These are phyloP conservation scores for Talaromyces funiculosus DNA, from an alignment of 2,329 filamentous ascomycete species.

Conservation along the genomic window DNA sequence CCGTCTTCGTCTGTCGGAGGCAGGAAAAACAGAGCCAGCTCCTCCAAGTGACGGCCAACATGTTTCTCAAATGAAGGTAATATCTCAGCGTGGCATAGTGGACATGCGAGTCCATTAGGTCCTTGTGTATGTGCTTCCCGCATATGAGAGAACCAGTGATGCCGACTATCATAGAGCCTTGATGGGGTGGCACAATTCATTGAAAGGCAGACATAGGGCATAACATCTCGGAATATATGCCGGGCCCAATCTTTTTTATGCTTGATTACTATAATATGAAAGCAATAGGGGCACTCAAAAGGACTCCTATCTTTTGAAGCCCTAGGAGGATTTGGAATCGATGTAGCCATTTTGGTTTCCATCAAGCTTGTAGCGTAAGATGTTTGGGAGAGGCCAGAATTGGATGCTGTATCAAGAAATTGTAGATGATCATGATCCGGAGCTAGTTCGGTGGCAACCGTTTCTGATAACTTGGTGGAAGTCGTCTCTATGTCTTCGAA, in stretches of 20 bases:
- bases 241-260: background rate
- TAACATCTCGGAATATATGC: background rate
- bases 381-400: background rate
- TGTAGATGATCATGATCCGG: background rate
- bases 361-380: background rate
- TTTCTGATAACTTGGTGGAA: background rate
- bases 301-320: background rate
- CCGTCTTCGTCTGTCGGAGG: background rate
- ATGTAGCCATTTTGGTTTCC: background rate
- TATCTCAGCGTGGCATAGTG: background rate
- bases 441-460: background rate
- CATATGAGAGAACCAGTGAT: background rate
- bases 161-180: background rate
- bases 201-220: background rate
- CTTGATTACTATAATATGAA: background rate
- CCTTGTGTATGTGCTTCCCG: background rate
- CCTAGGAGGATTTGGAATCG: background rate
- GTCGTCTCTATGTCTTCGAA: background rate
- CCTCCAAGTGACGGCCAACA: background rate
- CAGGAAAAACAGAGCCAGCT: background rate
- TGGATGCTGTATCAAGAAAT: background rate
- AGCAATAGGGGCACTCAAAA: background rate
- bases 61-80: background rate
- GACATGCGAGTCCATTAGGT: background rate
- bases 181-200: background rate